Evolutionary conservation across 2,329 filamentous ascomycete species (phyloP).

Genomic region (Trichophyton equinum): DNA sequence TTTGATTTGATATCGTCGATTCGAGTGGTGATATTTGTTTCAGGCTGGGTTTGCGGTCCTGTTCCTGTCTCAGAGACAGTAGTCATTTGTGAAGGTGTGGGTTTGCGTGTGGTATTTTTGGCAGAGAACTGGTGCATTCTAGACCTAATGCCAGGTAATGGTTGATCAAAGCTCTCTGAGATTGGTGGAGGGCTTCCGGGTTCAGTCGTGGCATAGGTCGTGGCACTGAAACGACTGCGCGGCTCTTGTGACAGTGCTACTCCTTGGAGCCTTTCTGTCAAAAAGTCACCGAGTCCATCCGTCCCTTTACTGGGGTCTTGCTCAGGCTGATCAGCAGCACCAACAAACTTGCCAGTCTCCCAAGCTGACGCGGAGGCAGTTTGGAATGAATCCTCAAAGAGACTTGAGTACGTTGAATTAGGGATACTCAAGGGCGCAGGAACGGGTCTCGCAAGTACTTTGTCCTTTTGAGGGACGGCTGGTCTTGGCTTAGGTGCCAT

Average conservation of each 20-base stretch:
- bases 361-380: not conserved
- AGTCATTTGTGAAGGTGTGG: conserved; percentile 28
- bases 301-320: not conserved
- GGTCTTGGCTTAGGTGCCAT: conserved; percentile 26
- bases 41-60: conserved; percentile 50
- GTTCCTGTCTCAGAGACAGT: conserved; percentile 35
- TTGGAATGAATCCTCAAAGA: not conserved
- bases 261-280: conserved; percentile 20
- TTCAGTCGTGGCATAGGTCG: conserved; percentile 47
- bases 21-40: conserved; percentile 49
- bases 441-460: conserved; percentile 2
- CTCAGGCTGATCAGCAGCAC: not conserved
- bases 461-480: conserved; percentile 31
- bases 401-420: not conserved
- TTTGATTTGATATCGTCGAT: conserved; percentile 55
- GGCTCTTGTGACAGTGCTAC: conserved; percentile 40
- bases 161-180: conserved; percentile 25
- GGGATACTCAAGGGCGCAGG: conserved; percentile 29
- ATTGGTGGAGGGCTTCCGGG: conserved; percentile 29
- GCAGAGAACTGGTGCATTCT: conserved; percentile 27
- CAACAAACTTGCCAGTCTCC: not conserved
- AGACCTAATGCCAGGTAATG: conserved; percentile 19
- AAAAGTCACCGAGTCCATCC: not conserved
- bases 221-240: conserved; percentile 51
- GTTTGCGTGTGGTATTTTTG: conserved; percentile 30